Evolutionary conservation across 495 filamentous ascomycete species (phyloP).

Genomic region (Trichoderma erinaceum): DNA sequence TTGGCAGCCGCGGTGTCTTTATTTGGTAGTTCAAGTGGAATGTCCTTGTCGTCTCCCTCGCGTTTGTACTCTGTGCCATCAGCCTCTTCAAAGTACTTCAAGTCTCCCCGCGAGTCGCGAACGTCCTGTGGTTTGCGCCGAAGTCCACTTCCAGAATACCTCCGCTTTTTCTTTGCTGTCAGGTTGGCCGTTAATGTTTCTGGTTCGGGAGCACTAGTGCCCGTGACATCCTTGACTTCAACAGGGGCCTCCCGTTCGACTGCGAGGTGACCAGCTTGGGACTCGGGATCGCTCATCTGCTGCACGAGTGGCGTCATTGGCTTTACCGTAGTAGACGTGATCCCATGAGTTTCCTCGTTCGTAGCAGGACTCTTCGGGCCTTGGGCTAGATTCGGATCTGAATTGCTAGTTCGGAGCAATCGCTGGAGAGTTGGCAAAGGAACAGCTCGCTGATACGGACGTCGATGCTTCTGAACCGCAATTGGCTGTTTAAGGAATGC

Average conservation of each 20-base stretch:
- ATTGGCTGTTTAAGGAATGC: slow-evolving; percentile 84
- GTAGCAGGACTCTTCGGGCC: too few relatives aligned
- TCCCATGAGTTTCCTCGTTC: neutral
- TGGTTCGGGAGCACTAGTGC: slow-evolving; percentile 51
- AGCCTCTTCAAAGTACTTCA: slow-evolving; percentile 73
- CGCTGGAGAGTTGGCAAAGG: slow-evolving; percentile 39
- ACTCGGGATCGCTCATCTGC: slow-evolving; percentile 30
- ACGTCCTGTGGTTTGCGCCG: slow-evolving; percentile 62
- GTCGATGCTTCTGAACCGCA: slow-evolving; percentile 48
- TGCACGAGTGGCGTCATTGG: slow-evolving; percentile 21
- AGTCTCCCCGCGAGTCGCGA: slow-evolving; percentile 53
- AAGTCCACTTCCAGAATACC: slow-evolving; percentile 76
- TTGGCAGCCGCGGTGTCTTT: neutral
- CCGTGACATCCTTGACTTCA: slow-evolving; percentile 40
- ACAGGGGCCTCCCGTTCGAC: neutral
- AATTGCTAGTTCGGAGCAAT: slow-evolving; percentile 29
- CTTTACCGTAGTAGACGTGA: neutral
- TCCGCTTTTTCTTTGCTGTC: slow-evolving; percentile 43
- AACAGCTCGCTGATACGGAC: slow-evolving; percentile 57
- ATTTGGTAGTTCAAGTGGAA: neutral
- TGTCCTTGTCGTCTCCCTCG: slow-evolving; percentile 52
- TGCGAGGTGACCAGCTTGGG: slow-evolving; percentile 16
- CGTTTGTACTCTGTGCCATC: slow-evolving; percentile 76
- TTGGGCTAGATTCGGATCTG: slow-evolving; percentile 23
- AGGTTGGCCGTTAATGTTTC: slow-evolving; percentile 39